A percentile compares a stretch with the other conserved stretches of the same genome.
Evolutionary conservation across 2,329 filamentous ascomycete species (phyloP).

Genomic region (Fusarium acutatum): DNA sequence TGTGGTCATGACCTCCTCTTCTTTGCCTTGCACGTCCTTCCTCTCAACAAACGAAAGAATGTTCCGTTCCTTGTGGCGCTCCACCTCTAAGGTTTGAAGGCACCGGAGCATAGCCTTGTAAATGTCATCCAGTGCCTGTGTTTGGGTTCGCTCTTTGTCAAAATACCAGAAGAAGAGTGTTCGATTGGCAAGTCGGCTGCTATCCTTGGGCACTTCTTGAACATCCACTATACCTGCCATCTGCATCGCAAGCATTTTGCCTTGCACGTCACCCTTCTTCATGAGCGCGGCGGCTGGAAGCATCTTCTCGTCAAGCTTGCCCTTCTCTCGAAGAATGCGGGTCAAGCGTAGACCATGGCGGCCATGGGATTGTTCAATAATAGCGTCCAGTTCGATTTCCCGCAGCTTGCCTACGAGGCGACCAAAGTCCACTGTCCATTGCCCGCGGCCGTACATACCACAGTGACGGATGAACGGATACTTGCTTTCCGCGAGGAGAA

Average conservation of each 20-base stretch:
- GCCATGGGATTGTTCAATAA: constrained; percentile 81
- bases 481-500: constrained; percentile 74
- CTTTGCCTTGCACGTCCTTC: constrained; percentile 84
- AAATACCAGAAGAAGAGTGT: constrained; percentile 95
- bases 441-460: constrained; percentile 68
- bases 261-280: constrained; percentile 84
- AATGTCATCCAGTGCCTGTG: constrained; percentile 77
- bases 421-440: constrained; percentile 88
- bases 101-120: constrained; percentile 92
- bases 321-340: constrained; percentile 84
- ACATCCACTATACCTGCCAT: constrained; percentile 87
- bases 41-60: constrained; percentile 85
- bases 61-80: constrained; percentile 74
- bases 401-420: constrained; percentile 74
- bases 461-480: constrained; percentile 74
- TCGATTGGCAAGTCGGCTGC: constrained; percentile 79
- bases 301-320: constrained; percentile 94
- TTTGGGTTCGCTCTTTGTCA: constrained; percentile 76
- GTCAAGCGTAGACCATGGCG: constrained; percentile 81
- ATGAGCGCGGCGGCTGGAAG: constrained; percentile 83
- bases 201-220: constrained; percentile 93
- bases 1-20: constrained; percentile 80
- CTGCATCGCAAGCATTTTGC: constrained; percentile 85
- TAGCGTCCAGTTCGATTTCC: constrained; percentile 81
- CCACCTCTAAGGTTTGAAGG: constrained; percentile 80